Percentiles rank a stretch among this genome's conserved stretches.
phyloP scores from a whole-genome alignment of 2,329 filamentous ascomycete species.

The Neopestalotiopsis clavispora region DNA sequence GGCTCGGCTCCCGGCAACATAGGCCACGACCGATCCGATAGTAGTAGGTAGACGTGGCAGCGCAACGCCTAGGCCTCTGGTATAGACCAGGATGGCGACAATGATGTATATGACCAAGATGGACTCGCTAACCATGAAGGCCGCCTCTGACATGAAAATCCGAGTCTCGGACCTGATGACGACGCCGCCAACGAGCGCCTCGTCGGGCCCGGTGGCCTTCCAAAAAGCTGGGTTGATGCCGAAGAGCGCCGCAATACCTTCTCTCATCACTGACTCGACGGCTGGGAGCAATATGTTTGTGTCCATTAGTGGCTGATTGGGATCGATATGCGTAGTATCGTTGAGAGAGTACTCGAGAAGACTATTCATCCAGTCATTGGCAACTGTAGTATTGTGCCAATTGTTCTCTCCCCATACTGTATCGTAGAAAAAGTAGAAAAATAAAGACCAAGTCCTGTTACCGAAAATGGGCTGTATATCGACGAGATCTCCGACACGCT shows the following conservation, averaged over 20 bases:
- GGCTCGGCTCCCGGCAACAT: background rate
- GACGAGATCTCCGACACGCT: background rate
- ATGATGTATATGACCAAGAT: background rate
- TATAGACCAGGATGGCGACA: background rate
- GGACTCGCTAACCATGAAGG: background rate
- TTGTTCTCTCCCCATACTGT: background rate
- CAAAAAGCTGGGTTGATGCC: background rate
- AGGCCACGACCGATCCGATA: background rate
- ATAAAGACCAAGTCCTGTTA: background rate
- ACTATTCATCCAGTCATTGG: background rate
- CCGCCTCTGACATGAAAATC: background rate
- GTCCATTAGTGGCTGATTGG: background rate
- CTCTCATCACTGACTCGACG: background rate
- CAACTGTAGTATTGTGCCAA: constrained; percentile 2
- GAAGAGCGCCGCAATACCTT: background rate
- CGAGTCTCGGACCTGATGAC: background rate
- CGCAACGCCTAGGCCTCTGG: background rate
- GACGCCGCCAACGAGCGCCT: background rate
- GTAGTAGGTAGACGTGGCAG: background rate
- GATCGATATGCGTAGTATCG: background rate
- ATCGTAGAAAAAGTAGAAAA: background rate
- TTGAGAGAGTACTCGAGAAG: background rate
- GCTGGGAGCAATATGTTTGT: background rate
- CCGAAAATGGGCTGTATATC: background rate
- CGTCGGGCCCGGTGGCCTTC: background rate